Evolutionary conservation across 441 rosid species (phyloP), one percentile per base, ranked within the genome.

Genomic region (Croton setiger): DNA sequence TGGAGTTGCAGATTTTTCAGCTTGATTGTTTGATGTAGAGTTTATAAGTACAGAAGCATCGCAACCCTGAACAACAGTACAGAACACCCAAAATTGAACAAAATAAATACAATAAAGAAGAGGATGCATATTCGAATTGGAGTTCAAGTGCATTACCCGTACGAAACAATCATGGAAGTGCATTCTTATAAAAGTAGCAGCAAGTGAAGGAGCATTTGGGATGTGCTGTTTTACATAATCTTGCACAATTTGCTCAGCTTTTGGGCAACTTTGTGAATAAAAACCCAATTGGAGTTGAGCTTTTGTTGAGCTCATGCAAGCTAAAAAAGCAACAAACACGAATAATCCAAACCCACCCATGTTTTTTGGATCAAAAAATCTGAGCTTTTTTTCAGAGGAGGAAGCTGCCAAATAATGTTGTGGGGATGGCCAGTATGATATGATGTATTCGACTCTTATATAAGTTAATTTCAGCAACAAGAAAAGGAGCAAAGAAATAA

Each of bases 91-190:
- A 11, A 5, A 13, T 12, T 12, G 0, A 11, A 4, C 4, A 12
- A 45, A 45, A 45, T 4, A 9, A 45, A 45, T 10, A 45, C 48
- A 45, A 45, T 0, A 5, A 45, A 45, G 3, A 5, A 41, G 10
- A 44, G 13, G 13, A 44, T 11, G 14, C 14, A 14, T 11, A 47
- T 12, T 11, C 4, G 18, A 44, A 44, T n/a, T n/a, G 20, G 17
- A n/a, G 44, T 37, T 4, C n/a, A n/a, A 45, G 8, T 15, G 75
- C 71, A 9, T 54, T 55, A 91, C 97, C 87, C 96, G 76, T 17
- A 93, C 95, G 37, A 93, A 88, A 71, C 93, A 93, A 71, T 93
- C 98, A 61, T 93, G 97, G 82, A 91, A 91, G 49, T 87, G 87
- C 98, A 88, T 89, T 82, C 98, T 84, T 39, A 89, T 60, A 58